A percentile compares a stretch with the other conserved stretches of the same genome.
Evolutionary conservation across 768 basidiomycete species (phyloP).

Genomic region (Gloeophyllum trabeum): DNA sequence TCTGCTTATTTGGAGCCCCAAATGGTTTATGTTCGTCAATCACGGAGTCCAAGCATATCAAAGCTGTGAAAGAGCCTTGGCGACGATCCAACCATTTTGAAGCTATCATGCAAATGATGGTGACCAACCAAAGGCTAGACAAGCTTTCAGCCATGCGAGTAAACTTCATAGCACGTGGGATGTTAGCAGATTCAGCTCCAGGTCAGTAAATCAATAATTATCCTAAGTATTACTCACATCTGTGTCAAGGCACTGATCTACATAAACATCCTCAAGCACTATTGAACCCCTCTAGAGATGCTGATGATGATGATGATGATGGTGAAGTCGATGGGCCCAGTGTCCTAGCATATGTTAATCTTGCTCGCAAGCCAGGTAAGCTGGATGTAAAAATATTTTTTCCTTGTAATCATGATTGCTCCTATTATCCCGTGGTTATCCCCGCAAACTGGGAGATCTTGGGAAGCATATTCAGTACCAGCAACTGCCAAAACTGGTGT

Average conservation of each 20-base stretch:
- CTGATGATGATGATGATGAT: neutral
- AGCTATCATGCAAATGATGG: slow-evolving; percentile 10
- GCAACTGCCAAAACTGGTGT: neutral
- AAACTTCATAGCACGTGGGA: neutral
- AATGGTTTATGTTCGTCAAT: slow-evolving; percentile 14
- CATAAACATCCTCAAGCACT: neutral
- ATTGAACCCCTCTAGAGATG: neutral
- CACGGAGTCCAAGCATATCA: slow-evolving; percentile 12
- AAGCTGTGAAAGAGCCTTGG: slow-evolving; percentile 13
- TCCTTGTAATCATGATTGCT: neutral
- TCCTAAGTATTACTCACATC: too few relatives aligned
- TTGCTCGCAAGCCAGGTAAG: neutral
- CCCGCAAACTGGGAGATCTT: neutral
- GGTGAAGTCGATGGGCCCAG: neutral
- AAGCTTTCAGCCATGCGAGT: neutral
- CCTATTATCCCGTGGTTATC: neutral
- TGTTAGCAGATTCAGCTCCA: slow-evolving; percentile 1
- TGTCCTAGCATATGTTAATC: neutral
- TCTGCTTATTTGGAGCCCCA: slow-evolving; percentile 7
- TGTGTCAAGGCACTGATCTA: too few relatives aligned
- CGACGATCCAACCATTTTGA: slow-evolving; percentile 8
- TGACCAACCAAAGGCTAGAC: slow-evolving; percentile 4
- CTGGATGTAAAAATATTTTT: neutral
- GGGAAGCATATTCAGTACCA: neutral
- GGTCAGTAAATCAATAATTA: neutral